A percentile compares a stretch with the other conserved stretches of the same genome.
phyloP scores from a whole-genome alignment of 2,329 filamentous ascomycete genomes.

The Chalaropsis ovoidea region DNA sequence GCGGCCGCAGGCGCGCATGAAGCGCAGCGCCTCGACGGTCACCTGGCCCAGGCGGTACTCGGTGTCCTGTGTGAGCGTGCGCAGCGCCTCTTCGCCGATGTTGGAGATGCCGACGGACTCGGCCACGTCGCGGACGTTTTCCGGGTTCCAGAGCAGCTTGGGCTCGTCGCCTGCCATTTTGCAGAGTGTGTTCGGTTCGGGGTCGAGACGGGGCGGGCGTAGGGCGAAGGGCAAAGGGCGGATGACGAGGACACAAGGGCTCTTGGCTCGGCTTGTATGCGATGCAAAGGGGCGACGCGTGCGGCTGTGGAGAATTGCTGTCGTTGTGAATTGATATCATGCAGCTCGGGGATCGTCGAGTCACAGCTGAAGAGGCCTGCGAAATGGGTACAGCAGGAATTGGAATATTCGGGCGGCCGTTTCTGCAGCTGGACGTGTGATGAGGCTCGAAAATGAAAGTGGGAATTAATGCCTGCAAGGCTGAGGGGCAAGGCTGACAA shows the following conservation, averaged over 20 bases:
- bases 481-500: conserved; percentile 2
- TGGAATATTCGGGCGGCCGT: background rate
- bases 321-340: background rate
- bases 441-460: background rate
- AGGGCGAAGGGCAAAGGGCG: background rate
- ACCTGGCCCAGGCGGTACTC: conserved; percentile 93
- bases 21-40: conserved; percentile 84
- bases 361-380: too few relatives aligned
- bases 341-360: background rate
- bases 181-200: background rate
- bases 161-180: conserved; percentile 27
- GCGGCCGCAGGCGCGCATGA: conserved; percentile 84
- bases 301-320: background rate
- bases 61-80: conserved; percentile 82
- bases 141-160: conserved; percentile 81
- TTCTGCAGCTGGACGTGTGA: background rate
- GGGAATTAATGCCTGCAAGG: background rate
- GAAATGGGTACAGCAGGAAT: too few relatives aligned
- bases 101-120: conserved; percentile 84
- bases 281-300: background rate
- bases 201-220: background rate
- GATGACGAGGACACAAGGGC: too few relatives aligned
- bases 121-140: conserved; percentile 90
- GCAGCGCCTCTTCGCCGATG: conserved; percentile 74
- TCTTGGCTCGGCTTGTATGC: background rate